These are phyloP conservation scores for Claviceps maximensis DNA, from an alignment of 2,329 filamentous ascomycete genomes.

Conservation along the genomic window DNA sequence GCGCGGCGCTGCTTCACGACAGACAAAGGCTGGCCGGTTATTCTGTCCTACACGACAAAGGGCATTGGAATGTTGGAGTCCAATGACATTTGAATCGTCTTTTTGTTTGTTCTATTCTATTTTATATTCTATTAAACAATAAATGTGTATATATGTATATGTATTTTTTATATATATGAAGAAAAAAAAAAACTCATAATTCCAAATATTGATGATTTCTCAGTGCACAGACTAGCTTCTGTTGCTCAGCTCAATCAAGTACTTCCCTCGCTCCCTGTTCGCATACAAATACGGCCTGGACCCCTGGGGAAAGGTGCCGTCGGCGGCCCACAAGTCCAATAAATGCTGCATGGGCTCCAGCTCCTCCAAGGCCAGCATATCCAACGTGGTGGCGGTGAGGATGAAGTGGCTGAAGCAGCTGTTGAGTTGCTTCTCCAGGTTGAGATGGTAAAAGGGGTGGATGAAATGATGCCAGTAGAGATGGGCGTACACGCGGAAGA, in stretches of 20 bases:
- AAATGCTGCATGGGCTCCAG: conserved; percentile 85
- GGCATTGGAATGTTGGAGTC: no score
- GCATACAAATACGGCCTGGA: conserved; percentile 47
- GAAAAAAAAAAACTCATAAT: no score
- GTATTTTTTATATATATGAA: no score
- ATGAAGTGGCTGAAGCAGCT: conserved; percentile 74
- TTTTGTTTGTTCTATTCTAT: no score
- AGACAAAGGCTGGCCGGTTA: no score
- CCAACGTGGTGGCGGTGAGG: conserved; percentile 60
- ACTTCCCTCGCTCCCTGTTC: conserved; percentile 25
- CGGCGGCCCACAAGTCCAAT: conserved; percentile 75
- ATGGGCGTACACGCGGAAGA: conserved; percentile 93
- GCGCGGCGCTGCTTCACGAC: no score
- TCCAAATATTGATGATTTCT: no score
- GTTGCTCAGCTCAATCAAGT: conserved; percentile 7
- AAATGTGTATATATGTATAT: no score
- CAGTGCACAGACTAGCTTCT: neutral
- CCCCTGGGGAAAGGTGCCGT: conserved; percentile 66
- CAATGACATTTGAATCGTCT: no score
- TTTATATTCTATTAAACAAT: no score
- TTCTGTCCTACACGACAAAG: no score
- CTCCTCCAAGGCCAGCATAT: conserved; percentile 70
- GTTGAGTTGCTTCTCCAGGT: conserved; percentile 62
- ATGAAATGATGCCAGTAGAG: conserved; percentile 89
- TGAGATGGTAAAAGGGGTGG: conserved; percentile 66